phyloP scores from a whole-genome alignment of 371 early-diverging fungal species.

The Mortierella sp. region DNA sequence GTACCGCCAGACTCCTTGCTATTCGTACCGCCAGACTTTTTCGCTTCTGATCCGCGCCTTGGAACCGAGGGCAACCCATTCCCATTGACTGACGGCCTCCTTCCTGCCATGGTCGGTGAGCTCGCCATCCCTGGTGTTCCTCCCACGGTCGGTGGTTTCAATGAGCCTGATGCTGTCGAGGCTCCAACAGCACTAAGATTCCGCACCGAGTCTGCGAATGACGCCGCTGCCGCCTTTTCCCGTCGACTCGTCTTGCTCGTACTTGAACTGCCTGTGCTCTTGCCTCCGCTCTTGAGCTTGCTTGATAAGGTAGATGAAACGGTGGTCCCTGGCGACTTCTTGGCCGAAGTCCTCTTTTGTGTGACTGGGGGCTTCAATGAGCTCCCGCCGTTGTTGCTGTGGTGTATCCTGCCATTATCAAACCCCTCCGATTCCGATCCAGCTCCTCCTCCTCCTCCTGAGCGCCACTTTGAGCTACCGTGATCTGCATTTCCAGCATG shows the following conservation, averaged over 20 bases:
- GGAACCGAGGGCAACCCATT: constrained; percentile 12
- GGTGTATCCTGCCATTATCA: constrained; percentile 46
- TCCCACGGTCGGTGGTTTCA: constrained; percentile 19
- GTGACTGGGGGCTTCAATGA: constrained; percentile 32
- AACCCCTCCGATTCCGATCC: constrained; percentile 54
- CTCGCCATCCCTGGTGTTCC: constrained; percentile 29
- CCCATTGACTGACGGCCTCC: constrained; percentile 41
- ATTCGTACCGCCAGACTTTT: constrained; percentile 21
- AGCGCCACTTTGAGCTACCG: constrained; percentile 31
- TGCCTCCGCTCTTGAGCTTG: constrained; percentile 19
- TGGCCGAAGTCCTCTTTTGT: constrained; percentile 40
- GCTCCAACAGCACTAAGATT: constrained; percentile 35
- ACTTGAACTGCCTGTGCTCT: background rate
- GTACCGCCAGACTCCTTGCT: constrained; percentile 40
- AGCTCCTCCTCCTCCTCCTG: constrained; percentile 41
- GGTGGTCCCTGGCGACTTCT: constrained; percentile 27
- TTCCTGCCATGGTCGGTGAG: constrained; percentile 32
- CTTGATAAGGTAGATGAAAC: constrained; percentile 11
- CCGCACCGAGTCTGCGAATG: constrained; percentile 42
- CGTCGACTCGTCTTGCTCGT: constrained; percentile 11
- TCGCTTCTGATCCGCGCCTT: constrained; percentile 32
- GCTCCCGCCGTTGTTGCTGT: constrained; percentile 18
- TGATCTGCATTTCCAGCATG: constrained; percentile 38
- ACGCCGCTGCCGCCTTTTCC: constrained; percentile 33
- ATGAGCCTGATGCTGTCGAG: constrained; percentile 26